These are phyloP conservation scores for Cryptosporidium ubiquitum DNA, from an alignment of 169 alveolate species.

Conservation along the genomic window DNA sequence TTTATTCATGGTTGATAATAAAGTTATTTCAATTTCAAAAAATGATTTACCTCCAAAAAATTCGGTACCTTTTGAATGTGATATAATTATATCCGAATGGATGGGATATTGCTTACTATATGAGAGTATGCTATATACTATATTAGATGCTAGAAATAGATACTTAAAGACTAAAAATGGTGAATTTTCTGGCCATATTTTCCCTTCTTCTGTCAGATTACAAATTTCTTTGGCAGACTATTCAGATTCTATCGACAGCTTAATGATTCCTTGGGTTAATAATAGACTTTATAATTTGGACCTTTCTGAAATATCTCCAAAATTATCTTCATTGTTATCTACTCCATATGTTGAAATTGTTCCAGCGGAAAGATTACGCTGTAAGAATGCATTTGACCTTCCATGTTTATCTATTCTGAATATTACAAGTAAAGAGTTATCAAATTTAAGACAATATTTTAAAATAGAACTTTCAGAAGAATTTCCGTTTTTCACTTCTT, in stretches of 20 bases:
- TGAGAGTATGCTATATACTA: constrained; percentile 91
- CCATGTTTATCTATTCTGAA: constrained; percentile 6
- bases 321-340: constrained; percentile 68
- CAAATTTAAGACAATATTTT: constrained; percentile 50
- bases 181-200: constrained; percentile 27
- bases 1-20: constrained; percentile 46
- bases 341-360: constrained; percentile 78
- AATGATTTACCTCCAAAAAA: constrained; percentile 22
- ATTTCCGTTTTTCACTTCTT: constrained; percentile 48
- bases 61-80: constrained; percentile 76
- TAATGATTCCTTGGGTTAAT: constrained; percentile 36
- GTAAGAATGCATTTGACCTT: constrained; percentile 22
- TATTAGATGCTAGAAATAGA: constrained; percentile 87
- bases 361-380: constrained; percentile 20
- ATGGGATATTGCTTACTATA: constrained; percentile 88
- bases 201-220: constrained; percentile 57
- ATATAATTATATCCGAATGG: constrained; percentile 89
- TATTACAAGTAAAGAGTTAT: constrained; percentile 39
- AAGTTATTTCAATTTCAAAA: constrained; percentile 73
- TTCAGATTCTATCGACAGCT: background rate
- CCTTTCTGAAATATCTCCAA: constrained; percentile 77
- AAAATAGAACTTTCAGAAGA: constrained; percentile 17
- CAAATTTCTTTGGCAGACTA: constrained; percentile 52
- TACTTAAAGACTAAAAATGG: constrained; percentile 64
- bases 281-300: constrained; percentile 75